These are phyloP conservation scores for Podila minutissima DNA, from an alignment of 192 early-diverging fungal genomes.

Conservation along the genomic window DNA sequence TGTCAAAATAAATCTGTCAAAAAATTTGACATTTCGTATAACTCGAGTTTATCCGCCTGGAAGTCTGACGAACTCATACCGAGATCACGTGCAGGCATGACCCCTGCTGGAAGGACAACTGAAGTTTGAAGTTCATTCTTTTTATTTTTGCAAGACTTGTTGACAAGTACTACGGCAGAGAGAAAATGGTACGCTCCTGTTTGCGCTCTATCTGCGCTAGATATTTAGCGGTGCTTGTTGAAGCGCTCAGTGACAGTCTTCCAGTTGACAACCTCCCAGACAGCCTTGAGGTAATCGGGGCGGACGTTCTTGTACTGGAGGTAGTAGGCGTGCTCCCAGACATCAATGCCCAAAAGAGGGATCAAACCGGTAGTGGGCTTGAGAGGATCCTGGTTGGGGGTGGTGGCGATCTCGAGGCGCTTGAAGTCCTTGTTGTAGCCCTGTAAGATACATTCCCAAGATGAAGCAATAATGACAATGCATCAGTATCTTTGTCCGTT, in stretches of 20 bases:
- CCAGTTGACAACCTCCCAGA: conserved; percentile 99
- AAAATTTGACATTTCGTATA: too few relatives aligned
- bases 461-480: not conserved
- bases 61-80: too few relatives aligned
- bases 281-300: conserved; percentile 94
- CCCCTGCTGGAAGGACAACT: too few relatives aligned
- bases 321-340: conserved; percentile 98
- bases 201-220: too few relatives aligned
- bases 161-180: too few relatives aligned
- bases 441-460: conserved; percentile 26
- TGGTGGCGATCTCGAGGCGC: conserved; percentile 86
- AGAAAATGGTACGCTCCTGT: too few relatives aligned
- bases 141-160: too few relatives aligned
- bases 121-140: too few relatives aligned
- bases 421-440: conserved; percentile 84
- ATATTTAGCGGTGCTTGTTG: conserved; percentile 68
- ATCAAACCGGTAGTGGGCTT: conserved; percentile 64
- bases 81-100: too few relatives aligned
- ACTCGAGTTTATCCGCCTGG: too few relatives aligned
- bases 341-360: conserved; percentile 92
- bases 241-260: conserved; percentile 91
- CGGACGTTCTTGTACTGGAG: conserved; percentile 98
- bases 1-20: too few relatives aligned
- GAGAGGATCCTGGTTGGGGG: conserved; percentile 89
- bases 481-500: not conserved